These are phyloP conservation scores for Pleurotus djamor DNA, from an alignment of 768 basidiomycete species.

Conservation along the genomic window DNA sequence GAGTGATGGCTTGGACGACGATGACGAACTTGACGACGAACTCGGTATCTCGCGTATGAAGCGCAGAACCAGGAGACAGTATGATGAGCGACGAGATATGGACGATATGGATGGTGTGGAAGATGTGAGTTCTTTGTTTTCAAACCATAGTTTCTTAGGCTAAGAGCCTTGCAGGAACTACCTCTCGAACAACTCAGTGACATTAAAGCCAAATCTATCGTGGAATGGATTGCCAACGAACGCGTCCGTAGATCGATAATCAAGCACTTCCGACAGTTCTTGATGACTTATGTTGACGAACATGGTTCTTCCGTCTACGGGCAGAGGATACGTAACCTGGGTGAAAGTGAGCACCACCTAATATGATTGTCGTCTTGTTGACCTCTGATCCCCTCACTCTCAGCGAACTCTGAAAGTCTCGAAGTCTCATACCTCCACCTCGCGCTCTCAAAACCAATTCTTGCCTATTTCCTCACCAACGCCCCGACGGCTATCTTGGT, in stretches of 20 bases:
- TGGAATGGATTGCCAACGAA: constrained; percentile 96
- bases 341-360: constrained; percentile 70
- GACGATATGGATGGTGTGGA: constrained; percentile 92
- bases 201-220: constrained; percentile 96
- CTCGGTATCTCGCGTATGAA: constrained; percentile 70
- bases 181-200: constrained; percentile 95
- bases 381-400: constrained; percentile 10
- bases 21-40: constrained; percentile 69
- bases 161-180: constrained; percentile 62
- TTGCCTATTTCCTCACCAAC: constrained; percentile 97
- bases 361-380: not conserved
- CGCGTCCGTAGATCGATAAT: constrained; percentile 88
- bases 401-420: constrained; percentile 95
- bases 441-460: constrained; percentile 86
- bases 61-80: constrained; percentile 81
- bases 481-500: constrained; percentile 90
- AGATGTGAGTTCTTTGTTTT: constrained; percentile 54
- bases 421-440: constrained; percentile 98
- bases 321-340: constrained; percentile 87
- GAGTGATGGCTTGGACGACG: constrained; percentile 78
- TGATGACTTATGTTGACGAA: constrained; percentile 96
- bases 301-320: constrained; percentile 92
- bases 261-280: constrained; percentile 91
- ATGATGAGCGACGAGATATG: constrained; percentile 87
- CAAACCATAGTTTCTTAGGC: constrained; percentile 1